Conservation (phyloP, 768 basidiomycete genomes). For the Boletus speciosus region DNA sequence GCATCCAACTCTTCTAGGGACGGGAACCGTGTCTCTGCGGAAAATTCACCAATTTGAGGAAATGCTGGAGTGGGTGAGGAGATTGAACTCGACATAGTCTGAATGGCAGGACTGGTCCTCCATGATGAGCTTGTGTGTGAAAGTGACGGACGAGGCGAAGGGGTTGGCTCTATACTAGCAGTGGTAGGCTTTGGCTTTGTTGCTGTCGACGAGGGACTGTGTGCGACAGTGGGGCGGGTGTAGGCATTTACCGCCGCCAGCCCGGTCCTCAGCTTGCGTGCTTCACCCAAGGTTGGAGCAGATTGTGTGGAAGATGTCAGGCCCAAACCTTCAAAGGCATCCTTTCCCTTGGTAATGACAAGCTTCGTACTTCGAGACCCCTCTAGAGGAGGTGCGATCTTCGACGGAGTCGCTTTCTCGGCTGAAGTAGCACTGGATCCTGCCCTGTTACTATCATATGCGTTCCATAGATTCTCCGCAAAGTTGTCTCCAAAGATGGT, state of each 20-base stretch:
- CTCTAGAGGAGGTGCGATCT: constrained; percentile 24
- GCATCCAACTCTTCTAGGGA: constrained; percentile 83
- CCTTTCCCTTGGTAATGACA: constrained; percentile 44
- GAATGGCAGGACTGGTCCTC: constrained; percentile 17
- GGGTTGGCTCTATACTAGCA: constrained; percentile 17
- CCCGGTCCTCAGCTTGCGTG: constrained; percentile 67
- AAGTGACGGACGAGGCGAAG: constrained; percentile 30
- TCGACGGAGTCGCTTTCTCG: constrained; percentile 21
- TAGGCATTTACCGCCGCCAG: constrained; percentile 50
- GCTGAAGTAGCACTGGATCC: constrained; percentile 2
- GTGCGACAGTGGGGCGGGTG: constrained; percentile 16
- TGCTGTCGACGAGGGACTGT: constrained; percentile 13
- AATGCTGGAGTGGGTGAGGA: constrained; percentile 32
- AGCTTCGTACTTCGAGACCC: constrained; percentile 33
- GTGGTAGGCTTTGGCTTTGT: constrained; percentile 21
- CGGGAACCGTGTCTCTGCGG: constrained; percentile 76
- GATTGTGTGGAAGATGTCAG: constrained; percentile 43
- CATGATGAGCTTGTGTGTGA: constrained; percentile 15
- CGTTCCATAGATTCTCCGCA: constrained; percentile 51
- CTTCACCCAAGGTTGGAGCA: constrained; percentile 72
- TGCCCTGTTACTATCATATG: constrained; percentile 38
- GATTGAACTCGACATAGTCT: constrained; percentile 34
- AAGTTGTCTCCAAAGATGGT: constrained; percentile 66
- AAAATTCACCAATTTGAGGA: constrained; percentile 39
- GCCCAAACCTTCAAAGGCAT: constrained; percentile 79